Conservation (phyloP, 495 filamentous ascomycete genomes). For the Hypoxylon crocopeplum region DNA sequence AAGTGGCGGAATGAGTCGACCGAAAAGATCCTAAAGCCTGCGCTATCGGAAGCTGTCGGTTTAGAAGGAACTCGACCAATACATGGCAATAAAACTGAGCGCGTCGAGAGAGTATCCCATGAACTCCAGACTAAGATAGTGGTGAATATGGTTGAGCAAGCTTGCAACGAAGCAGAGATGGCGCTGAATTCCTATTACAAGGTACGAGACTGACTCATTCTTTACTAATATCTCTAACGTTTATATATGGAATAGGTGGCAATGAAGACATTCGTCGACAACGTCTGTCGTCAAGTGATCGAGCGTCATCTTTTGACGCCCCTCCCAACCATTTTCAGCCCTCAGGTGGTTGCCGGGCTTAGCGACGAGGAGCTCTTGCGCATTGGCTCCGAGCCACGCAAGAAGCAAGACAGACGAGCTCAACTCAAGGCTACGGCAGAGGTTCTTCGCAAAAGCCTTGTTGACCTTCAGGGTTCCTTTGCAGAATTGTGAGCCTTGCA, state of each 20-base stretch:
- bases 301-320: slow-evolving; percentile 41
- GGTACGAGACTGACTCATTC: not conserved
- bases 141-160: not conserved
- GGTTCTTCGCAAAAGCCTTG: slow-evolving; percentile 2
- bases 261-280: slow-evolving; percentile 51
- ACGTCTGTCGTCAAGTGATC: slow-evolving; percentile 49
- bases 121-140: not conserved
- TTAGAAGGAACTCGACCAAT: no score
- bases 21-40: not conserved
- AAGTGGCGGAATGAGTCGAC: not conserved
- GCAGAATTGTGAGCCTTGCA: not conserved
- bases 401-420: slow-evolving; percentile 2
- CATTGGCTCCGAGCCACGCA: slow-evolving; percentile 13
- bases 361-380: slow-evolving; percentile 16
- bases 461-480: not conserved
- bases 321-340: slow-evolving; percentile 12
- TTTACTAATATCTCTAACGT: not conserved
- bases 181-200: slow-evolving; percentile 6
- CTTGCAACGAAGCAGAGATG: not conserved
- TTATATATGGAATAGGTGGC: slow-evolving; percentile 38
- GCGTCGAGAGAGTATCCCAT: no score
- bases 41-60: not conserved
- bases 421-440: not conserved
- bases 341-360: slow-evolving; percentile 4
- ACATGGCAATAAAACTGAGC: no score